These are phyloP conservation scores for Eucalyptus sp. DNA, from an alignment of 345 rosid species.

Conservation along the genomic window DNA sequence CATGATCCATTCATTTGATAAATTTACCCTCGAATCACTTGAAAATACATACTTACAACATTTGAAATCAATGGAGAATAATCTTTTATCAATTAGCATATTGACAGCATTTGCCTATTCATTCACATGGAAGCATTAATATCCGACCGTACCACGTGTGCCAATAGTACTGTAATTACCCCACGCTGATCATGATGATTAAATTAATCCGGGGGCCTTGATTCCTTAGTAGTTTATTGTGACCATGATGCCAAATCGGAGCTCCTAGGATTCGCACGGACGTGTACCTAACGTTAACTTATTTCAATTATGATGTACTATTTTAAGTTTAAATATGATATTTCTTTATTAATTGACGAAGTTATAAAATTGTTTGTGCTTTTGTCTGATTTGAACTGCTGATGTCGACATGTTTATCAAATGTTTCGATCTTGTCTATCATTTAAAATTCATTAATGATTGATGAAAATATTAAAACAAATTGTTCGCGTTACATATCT, in stretches of 20 bases:
- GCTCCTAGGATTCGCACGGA: not conserved
- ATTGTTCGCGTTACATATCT: not conserved
- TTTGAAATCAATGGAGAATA: not conserved
- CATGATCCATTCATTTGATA: rapidly evolving
- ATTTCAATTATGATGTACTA: not conserved
- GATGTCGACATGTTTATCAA: not conserved
- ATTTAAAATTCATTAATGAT: not conserved
- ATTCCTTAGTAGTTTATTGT: not conserved
- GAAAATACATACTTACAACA: rapidly evolving
- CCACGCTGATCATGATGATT: not conserved
- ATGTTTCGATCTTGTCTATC: not conserved
- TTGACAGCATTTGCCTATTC: not conserved
- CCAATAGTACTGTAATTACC: not conserved
- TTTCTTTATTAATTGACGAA: not conserved
- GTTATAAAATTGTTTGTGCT: not conserved
- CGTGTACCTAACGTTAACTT: not conserved
- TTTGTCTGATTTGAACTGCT: not conserved
- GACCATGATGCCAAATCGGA: not conserved
- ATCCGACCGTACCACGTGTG: not conserved
- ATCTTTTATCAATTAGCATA: not conserved
- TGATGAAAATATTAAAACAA: not conserved
- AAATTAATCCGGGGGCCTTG: not conserved
- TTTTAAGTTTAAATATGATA: not conserved
- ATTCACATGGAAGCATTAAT: not conserved
- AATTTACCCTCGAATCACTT: rapidly evolving